Evolutionary conservation across 2,329 filamentous ascomycete genomes (phyloP), one percentile per base, ranked within the genome.

Genomic region (Phaeosphaeriaceae sp.): DNA sequence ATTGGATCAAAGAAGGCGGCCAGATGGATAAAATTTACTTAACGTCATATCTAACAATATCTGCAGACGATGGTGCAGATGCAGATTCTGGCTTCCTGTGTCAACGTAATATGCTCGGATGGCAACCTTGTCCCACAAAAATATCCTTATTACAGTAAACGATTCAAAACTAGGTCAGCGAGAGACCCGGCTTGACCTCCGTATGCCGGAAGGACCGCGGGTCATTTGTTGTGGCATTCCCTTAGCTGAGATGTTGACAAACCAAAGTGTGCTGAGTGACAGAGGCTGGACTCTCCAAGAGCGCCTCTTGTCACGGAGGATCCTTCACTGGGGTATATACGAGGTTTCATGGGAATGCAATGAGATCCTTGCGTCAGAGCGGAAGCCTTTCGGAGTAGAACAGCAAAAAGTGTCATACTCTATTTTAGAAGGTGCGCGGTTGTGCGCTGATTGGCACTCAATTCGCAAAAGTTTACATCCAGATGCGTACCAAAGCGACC

Each of bases 341-440:
- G 36, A 39, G 8, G 15, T 39, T 6, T 39, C 36, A 13, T 39
- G 36, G 36, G 36, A 39, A 28, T 39, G 36, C 13, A 39, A 39
- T 16, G 36, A 26, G 20, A 13, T 39, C 11, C 9, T 39, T 16
- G 36, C 36, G 15, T 39, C 36, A 3, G 36, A 39, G n/a, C 18
- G 36, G 8, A 20, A 11, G 8, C 36, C 36, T 39, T n/a, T n/a
- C n/a, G n/a, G n/a, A n/a, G n/a, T n/a, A n/a, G n/a, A n/a, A n/a
- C n/a, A n/a, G n/a, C n/a, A n/a, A n/a, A n/a, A n/a, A n/a, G n/a
- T n/a, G n/a, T n/a, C n/a, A n/a, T n/a, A n/a, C n/a, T n/a, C n/a
- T n/a, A n/a, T n/a, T n/a, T n/a, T n/a, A n/a, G n/a, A n/a, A n/a
- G n/a, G n/a, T n/a, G n/a, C n/a, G n/a, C n/a, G n/a, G n/a, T n/a